Evolutionary conservation across 148 eudicot species (phyloP), one percentile per base, ranked within the genome.

Genomic region (Talinum fruticosum): DNA sequence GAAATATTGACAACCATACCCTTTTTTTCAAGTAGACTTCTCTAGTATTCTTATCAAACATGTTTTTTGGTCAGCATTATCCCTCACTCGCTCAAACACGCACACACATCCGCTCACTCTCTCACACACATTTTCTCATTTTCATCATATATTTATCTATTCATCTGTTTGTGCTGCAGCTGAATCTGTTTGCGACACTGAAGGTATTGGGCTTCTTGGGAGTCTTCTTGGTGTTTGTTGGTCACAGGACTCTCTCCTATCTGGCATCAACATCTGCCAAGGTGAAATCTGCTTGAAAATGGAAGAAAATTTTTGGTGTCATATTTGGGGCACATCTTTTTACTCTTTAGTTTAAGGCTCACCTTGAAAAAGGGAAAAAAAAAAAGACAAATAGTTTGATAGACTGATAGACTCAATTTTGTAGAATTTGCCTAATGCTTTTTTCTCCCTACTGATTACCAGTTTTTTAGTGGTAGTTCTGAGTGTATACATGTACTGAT

Each of bases 111-210:
- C n/a, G n/a, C 47, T 14, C 13, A 1, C 47, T 14, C 47, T 14
- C 13, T 6, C 47, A 36, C 3, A 36, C 3, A 36, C 3, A n/a
- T n/a, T n/a, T n/a, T n/a, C n/a, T 7, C 38, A 10, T 41, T 41
- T 41, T 41, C 7, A 6, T 41, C 2, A 41, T 23, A 24, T 28
- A 29, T 33, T 62, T 12, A 62, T 62, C 66, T 62, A 15, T 7
- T 64, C 33, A 36, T 79, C 57, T 69, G 66, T 74, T 49, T 71
- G 10, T 79, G 88, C 97, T 79, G 88, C 97, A 93, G 99, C 73
- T 93, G 88, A 88, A 95, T 86, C 86, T 95, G 26, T 95, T 95
- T 77, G 86, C 96, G 34, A 95, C 99, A 24, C 73, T 95, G 87
- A 95, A 93, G 87, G 72, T 78, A 68, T 84, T 95, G 69, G 92